Evolutionary conservation across 768 basidiomycete genomes (phyloP), one percentile per base, ranked within the genome.

Genomic region (Xerocomellus intermedius): DNA sequence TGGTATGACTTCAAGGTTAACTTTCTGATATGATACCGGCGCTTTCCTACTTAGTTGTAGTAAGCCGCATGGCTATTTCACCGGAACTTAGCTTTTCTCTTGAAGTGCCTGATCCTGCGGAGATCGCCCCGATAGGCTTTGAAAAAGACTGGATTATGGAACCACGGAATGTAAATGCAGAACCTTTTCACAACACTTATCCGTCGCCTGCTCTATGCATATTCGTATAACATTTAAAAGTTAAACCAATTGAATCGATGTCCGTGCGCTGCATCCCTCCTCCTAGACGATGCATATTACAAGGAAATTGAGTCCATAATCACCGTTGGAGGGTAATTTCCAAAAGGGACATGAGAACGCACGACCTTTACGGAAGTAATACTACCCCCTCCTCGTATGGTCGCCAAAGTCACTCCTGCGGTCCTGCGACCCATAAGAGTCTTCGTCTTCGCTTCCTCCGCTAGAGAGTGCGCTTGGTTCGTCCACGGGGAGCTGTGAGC

Each of bases 341-440:
- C 64, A 55, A 50, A 50, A 26, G 54, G 57, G 22, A 50, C 48
- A 60, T 59, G 58, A 57, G 58, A 69, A 62, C 42, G 44, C 56
- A 55, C 48, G 61, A 57, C 52, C 53, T 24, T 66, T 61, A 63
- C 60, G 59, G 39, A 65, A 58, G 43, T 44, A 45, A 56, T 30
- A 42, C 61, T 64, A 73, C 24, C 59, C 68, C 57, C 70, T 67
- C 60, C 69, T 72, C 53, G 61, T 66, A 59, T 73, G 69, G 58
- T 71, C 69, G 22, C 67, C 71, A 42, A 73, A 66, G 36, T 71
- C 70, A 48, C 69, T 70, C 56, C 67, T 63, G 37, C 70, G 71
- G 7, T 71, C 69, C 63, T 71, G 70, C 49, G 70, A 71, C 22
- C 66, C 71, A 47, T 69, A 71, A 4, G 70, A 71, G 45, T 54